Conservation (phyloP, 2,329 filamentous ascomycete species). For the Monilinia aucupariae region DNA sequence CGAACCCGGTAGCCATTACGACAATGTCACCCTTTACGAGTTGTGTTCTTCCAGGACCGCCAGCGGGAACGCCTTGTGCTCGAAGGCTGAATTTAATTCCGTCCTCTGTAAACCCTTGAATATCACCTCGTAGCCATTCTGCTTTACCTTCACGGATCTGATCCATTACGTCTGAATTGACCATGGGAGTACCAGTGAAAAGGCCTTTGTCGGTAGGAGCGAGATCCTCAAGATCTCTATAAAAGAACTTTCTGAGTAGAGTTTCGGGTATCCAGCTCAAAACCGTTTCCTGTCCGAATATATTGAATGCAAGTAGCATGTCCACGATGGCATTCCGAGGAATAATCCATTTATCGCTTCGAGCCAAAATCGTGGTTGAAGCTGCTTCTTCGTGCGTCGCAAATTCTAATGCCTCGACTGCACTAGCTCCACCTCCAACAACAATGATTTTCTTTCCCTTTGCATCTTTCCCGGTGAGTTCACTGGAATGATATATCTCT, state of each 20-base stretch:
- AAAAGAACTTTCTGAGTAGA: conserved; percentile 72
- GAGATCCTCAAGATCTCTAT: conserved; percentile 71
- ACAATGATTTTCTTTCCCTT: conserved; percentile 71
- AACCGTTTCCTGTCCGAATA: conserved; percentile 70
- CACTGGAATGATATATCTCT: conserved; percentile 67
- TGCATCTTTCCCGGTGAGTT: conserved; percentile 66
- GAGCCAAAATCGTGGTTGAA: conserved; percentile 66
- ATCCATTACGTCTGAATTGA: conserved; percentile 75
- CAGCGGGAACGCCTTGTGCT: conserved; percentile 65
- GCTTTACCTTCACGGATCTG: conserved; percentile 67
- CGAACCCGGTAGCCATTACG: conserved; percentile 78
- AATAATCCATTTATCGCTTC: conserved; percentile 84
- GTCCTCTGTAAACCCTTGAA: conserved; percentile 56
- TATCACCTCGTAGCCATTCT: conserved; percentile 77
- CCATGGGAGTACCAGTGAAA: conserved; percentile 83
- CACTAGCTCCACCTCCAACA: conserved; percentile 74
- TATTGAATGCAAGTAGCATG: conserved; percentile 67
- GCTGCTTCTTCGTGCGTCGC: conserved; percentile 60
- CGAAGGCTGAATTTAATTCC: conserved; percentile 69
- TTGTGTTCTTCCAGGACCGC: conserved; percentile 65
- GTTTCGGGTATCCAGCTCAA: conserved; percentile 74
- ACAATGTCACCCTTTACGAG: conserved; percentile 68
- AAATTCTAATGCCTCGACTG: conserved; percentile 78
- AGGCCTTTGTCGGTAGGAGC: conserved; percentile 65
- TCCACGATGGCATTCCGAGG: conserved; percentile 73